Evolutionary conservation across 495 filamentous ascomycete species (phyloP), one percentile per base, ranked within the genome.

Genomic region (Talaromyces thailandensis): DNA sequence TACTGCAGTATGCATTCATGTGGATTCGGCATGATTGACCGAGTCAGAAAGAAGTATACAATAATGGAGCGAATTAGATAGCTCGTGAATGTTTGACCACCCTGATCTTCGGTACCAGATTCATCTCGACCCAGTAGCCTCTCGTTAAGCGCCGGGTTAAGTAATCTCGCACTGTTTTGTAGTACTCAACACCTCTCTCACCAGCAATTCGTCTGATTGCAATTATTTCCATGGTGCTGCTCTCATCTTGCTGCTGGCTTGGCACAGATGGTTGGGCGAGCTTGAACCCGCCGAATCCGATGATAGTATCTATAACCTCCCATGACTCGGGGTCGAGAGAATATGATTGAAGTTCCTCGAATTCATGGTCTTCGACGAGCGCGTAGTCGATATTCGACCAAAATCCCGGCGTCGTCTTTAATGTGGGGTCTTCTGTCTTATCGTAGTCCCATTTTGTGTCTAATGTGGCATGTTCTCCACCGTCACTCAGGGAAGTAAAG

Each of bases 341-440:
- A 21, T 51, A 2, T 6, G 65, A 51, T 9, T 58, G 58, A 23
- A 87, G 82, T 1, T 80, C 72, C 28, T 69, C 68, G 45, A 74
- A 78, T 14, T 86, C 86, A 23, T 67, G 62, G 5, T 84, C 75
- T 74, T 94, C 90, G 9, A 87, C 80, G 6, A 98, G 78, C 6
- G 84, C 84, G 67, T 91, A 99, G 67, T 96, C 88, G 63, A 96
- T 92, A 26, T 77, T 74, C 3, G 80, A 73, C 94, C 93, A 98
- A 73, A 97, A 98, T 3, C 71, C 64, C 2, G 85, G 82, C 26
- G 78, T 74, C 6, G 82, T 74, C 45, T 96, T 79, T 1, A 69
- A 64, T 0, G 65, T 61, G 24, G 81, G 76, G 50, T 77, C 67
- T 64, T 83, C 81, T 0, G 80, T 79, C 61, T 84, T 84, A 63